These are phyloP conservation scores for Pistacia integerrima DNA, from an alignment of 345 rosid genomes.

Conservation along the genomic window DNA sequence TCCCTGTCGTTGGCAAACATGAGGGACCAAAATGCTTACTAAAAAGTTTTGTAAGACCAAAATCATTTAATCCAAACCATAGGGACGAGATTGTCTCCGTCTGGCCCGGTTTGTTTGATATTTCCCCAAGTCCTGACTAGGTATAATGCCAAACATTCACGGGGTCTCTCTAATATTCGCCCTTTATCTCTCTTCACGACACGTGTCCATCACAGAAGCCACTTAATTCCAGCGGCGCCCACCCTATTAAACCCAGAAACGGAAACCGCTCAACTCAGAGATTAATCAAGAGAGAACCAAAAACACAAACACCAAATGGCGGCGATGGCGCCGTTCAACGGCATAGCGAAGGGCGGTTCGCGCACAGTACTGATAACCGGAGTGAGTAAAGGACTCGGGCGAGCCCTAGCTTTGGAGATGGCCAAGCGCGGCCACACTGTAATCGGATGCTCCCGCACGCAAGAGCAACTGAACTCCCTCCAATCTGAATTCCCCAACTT, in stretches of 20 bases:
- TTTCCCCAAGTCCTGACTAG: too few species aligned
- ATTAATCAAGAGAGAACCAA: too few species aligned
- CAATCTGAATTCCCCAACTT: constrained; percentile 57
- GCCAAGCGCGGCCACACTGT: constrained; percentile 85
- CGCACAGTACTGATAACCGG: constrained; percentile 63
- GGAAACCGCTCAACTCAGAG: constrained; percentile 1
- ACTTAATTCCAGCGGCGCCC: not conserved
- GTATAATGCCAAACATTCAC: too few species aligned
- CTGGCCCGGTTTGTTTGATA: too few species aligned
- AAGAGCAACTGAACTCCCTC: constrained; percentile 70
- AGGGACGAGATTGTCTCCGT: too few species aligned
- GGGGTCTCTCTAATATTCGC: too few species aligned
- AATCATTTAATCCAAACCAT: too few species aligned
- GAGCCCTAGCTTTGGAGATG: constrained; percentile 84
- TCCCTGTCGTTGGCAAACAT: too few species aligned
- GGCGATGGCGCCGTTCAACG: not conserved
- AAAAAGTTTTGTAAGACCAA: too few species aligned
- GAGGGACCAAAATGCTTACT: too few species aligned
- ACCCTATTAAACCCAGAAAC: not conserved
- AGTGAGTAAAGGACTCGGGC: constrained; percentile 85
- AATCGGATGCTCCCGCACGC: constrained; percentile 89
- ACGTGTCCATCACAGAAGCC: not conserved
- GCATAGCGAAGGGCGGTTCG: not conserved
- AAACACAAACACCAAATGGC: not conserved
- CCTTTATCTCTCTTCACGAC: not conserved